phyloP scores from a whole-genome alignment of 805 yeast genomes.

The Clavispora santaluciae region DNA sequence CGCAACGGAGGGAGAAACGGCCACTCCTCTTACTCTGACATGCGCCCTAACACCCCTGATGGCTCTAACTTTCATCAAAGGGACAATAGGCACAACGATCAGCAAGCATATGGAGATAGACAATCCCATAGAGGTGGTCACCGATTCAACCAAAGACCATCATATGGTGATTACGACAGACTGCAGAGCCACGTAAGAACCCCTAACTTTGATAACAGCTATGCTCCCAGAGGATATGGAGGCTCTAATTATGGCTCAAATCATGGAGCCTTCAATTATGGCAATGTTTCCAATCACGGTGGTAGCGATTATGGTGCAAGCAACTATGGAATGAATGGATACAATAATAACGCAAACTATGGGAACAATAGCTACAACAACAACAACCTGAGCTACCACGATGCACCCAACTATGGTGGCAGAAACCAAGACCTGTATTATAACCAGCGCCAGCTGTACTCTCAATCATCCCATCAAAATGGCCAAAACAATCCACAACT shows the following conservation, averaged over 20 bases:
- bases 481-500: neutral
- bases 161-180: neutral
- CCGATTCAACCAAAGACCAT: neutral
- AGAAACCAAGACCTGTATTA: neutral
- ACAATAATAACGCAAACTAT: neutral
- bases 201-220: neutral
- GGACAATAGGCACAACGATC: neutral
- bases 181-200: neutral
- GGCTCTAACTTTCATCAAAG: neutral
- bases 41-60: neutral
- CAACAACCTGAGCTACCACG: neutral
- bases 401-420: neutral
- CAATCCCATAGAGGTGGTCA: neutral
- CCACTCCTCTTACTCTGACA: neutral
- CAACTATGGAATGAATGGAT: neutral
- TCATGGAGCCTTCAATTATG: neutral
- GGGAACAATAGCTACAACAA: neutral
- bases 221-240: neutral
- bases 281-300: neutral
- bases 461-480: neutral
- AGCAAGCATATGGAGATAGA: neutral
- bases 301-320: neutral
- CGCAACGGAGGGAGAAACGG: neutral
- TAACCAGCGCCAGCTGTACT: neutral
- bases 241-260: neutral